Base-by-base conservation (phyloP, 2,329 filamentous ascomycete genomes). In the Aureobasidium leucospermi region DNA sequence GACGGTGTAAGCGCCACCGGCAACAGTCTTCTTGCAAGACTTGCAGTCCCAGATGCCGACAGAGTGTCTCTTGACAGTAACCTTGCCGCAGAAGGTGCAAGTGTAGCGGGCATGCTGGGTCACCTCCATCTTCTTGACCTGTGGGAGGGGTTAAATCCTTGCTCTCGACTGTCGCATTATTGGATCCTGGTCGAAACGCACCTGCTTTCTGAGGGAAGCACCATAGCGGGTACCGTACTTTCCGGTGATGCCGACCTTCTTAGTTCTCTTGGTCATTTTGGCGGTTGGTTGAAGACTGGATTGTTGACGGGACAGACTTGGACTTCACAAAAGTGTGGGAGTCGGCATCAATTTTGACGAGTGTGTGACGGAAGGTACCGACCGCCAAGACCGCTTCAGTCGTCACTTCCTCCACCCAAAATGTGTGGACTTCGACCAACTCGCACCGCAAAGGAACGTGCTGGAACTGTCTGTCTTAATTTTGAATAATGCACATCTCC, bases 41-140 rank as follows among this genome's bases (percentile, higher is more conserved):
- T 85, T 88, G 89, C 94, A 99, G 79, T 93, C 85, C 93, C 93
- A 96, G 85, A 96, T 96, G 73, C 92, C 92, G 71, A 93, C 89
- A 66, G 90, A 86, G 75, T 90, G 83, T 75, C 93, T 87, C 84
- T 73, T 74, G 64, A 74, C 71, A 36, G 87, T 89, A 77, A 86
- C 87, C 88, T 97, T 97, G 76, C 93, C 93, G 85, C 91, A 96
- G 89, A 97, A 99, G 68, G 92, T 93, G 87, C 93, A 97, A 76
- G 87, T 86, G 79, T 96, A 97, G 78, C 88, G 88, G 82, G 91
- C 90, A 85, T 99, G 94, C 81, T 97, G 94, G 74, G 90, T 89
- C 79, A 97, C 89, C 88, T 97, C 94, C 88, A 96, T 96, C 89
- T 96, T 96, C 90, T 97, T 97, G 76, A 94, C 88, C 58, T 59